Base-by-base conservation (phyloP, 345 rosid species). In the Physaria fendleri region DNA sequence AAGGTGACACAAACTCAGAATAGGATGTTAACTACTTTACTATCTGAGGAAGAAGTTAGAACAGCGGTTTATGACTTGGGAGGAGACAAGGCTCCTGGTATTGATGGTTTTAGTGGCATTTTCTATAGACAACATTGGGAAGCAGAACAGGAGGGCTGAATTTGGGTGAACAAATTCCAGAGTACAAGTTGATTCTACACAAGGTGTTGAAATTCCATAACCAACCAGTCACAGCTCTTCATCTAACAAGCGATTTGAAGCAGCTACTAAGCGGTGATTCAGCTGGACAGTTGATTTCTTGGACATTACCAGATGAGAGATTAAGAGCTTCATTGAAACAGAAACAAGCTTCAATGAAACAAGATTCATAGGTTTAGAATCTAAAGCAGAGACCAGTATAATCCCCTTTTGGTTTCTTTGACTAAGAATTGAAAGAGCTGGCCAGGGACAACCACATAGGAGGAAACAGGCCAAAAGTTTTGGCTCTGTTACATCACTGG, bases 241-340 rank as follows among this genome's bases (percentile, higher is more conserved):
- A 72, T 71, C 79, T 85, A 57, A 79, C 84, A 13, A 71, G 69
- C 18, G 90, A 88, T 63, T 74, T 85, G 71, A 91, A 85, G 84
- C 98, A 91, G 75, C 66, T 91, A 47, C 75, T 91, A 21, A 91
- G 80, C 42, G 98, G 96, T 17, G 98, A 91, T 71, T 88, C 81
- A 10, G 79, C 66, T 13, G 98, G 98, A 58, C 85, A 85, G 56
- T 69, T 91, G 78, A 25, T 76, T 24, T 88, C 98, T 10, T 91
- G 96, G 96, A 85, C 87, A 4, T 62, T 88, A 4, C 84, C 85
- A 18, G 96, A 79, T 29, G 92, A 82, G 77, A 77, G 74, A 68
- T 69, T 79, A 39, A 78, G 56, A 74, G 63, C 73, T 54, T 81
- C 96, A 7, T 59, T 77, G 18, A 81, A 77, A 44, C 72, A 70